These are phyloP conservation scores for Diaporthe ilicicola DNA, from an alignment of 2,329 filamentous ascomycete species.

Conservation along the genomic window DNA sequence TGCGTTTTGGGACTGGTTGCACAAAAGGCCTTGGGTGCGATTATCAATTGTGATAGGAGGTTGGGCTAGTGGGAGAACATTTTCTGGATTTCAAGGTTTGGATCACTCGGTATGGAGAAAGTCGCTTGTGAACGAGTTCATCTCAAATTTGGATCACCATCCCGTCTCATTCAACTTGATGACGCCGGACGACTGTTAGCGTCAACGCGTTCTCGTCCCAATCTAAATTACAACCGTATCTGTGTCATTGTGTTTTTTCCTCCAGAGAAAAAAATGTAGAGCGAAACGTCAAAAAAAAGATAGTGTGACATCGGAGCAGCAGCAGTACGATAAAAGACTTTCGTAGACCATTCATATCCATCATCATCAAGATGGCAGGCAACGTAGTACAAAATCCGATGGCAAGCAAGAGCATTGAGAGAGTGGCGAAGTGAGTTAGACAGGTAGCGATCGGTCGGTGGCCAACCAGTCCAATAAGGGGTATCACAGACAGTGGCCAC, in stretches of 20 bases:
- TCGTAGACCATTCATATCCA: conserved; percentile 20
- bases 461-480: conserved; percentile 15
- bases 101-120: too few species aligned
- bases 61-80: background rate
- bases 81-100: too few species aligned
- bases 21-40: background rate
- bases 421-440: background rate
- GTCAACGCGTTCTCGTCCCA: conserved; percentile 18
- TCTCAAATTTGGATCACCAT: conserved; percentile 10
- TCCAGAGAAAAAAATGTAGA: background rate
- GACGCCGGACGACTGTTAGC: conserved; percentile 15
- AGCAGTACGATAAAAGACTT: conserved; percentile 3
- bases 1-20: background rate
- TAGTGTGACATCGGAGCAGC: conserved; percentile 14
- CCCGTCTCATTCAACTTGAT: conserved; percentile 6
- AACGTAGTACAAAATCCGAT: conserved; percentile 15
- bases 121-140: background rate
- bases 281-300: background rate
- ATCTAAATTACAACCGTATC: conserved; percentile 25
- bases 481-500: conserved; percentile 23
- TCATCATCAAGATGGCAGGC: conserved; percentile 20
- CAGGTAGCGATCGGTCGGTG: conserved; percentile 20
- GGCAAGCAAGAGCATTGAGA: conserved; percentile 10
- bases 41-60: background rate
- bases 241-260: conserved; percentile 19